Evolutionary conservation across 352 stramenopile species (phyloP), one percentile per base, ranked within the genome.

Genomic region (Thraustotheca clavata): DNA sequence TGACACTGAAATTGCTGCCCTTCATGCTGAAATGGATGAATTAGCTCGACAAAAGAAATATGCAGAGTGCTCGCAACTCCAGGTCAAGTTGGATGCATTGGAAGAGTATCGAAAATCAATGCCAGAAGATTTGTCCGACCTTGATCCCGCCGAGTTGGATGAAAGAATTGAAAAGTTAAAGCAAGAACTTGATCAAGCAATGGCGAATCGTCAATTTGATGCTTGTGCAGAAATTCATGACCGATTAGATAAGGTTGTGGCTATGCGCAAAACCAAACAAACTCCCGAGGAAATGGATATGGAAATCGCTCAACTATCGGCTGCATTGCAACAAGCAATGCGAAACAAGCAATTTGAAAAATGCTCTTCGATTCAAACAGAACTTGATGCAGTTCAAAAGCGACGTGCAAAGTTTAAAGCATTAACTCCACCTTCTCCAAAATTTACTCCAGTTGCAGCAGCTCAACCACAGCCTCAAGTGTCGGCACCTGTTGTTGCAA

Each of bases 321-420:
- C 63, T 11, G 79, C 90, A 46, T 76, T 94, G 12, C 73, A 74
- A 18, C 62, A 59, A 2, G 54, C 86, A 38, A 90, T 95, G 84
- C 72, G 87, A 49, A 74, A 77, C 26, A 95, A 95, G 59, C 69
- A 89, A 59, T 94, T 94, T 41, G 81, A 89, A 47, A 94, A 94
- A 62, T 95, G 85, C 47, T 77, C 82, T 0, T 70, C 88, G n/a
- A 73, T 95, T 36, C 86, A 95, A 32, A 88, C 80, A 26, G 76
- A 94, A 32, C 90, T 95, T 40, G 83, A 92, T 38, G 71, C 76
- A 18, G 49, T 92, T 35, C 93, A 94, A 24, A 85, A 80, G 54
- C 78, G 78, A 12, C 59, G 83, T 5, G 38, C 57, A 20, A 65
- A 65, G 33, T 20, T 27, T 8, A 20, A 38, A 22, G 35, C 43